Conservation (phyloP, 176 grass and related monocot species). For the Saccharum officinarum region DNA sequence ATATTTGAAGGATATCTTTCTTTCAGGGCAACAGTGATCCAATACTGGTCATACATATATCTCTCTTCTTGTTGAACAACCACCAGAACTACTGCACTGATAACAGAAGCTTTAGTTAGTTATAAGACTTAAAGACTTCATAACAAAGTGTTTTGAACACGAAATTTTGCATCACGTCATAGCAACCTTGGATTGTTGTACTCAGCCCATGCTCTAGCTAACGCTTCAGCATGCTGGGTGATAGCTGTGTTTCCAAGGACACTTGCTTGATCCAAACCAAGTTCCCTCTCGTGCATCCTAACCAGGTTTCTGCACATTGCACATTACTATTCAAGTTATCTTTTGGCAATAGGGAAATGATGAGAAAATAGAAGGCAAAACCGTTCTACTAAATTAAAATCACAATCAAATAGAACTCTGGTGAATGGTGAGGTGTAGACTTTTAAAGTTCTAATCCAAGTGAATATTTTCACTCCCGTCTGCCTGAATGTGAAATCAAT, state of each 20-base stretch:
- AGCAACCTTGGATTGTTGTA: slow-evolving; percentile 50
- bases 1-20: slow-evolving; percentile 59
- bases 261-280: slow-evolving; percentile 26
- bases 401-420: too few species aligned
- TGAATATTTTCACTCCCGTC: background rate
- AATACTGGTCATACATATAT: slow-evolving; percentile 75
- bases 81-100: slow-evolving; percentile 56
- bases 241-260: slow-evolving; percentile 37
- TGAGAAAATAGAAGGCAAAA: too few species aligned
- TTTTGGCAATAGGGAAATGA: background rate
- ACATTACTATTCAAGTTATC: background rate
- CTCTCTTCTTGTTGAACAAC: slow-evolving; percentile 71
- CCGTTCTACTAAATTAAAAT: too few species aligned
- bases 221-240: slow-evolving; percentile 36
- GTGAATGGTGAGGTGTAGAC: too few species aligned
- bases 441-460: too few species aligned
- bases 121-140: background rate
- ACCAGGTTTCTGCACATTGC: slow-evolving; percentile 30
- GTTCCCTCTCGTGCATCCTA: slow-evolving; percentile 26
- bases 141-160: background rate
- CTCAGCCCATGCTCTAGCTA: slow-evolving; percentile 46
- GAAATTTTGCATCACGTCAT: background rate
- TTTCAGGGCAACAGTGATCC: slow-evolving; percentile 50
- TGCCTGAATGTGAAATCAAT: background rate
- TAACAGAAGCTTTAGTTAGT: background rate